Evolutionary conservation across 768 basidiomycete species (phyloP).

Genomic region (Gyrodon lividus): DNA sequence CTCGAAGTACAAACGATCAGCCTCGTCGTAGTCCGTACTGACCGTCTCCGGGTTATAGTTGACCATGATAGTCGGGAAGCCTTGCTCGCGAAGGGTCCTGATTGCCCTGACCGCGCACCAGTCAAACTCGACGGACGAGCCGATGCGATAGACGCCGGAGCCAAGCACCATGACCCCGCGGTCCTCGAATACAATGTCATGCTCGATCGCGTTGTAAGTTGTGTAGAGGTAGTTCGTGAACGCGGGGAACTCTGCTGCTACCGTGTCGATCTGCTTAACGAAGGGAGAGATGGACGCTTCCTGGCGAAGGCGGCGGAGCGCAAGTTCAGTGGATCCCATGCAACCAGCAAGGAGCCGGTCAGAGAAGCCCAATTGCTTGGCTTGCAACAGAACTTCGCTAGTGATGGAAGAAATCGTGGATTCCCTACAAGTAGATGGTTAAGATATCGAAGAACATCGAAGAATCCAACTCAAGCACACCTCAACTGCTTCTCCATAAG

Average conservation of each 20-base stretch:
- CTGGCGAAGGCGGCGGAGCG: conserved; percentile 85
- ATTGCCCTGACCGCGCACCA: conserved; percentile 99
- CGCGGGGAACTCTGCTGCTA: conserved; percentile 98
- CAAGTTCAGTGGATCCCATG: conserved; percentile 89
- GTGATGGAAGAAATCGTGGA: conserved; percentile 66
- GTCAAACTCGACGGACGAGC: conserved; percentile 98
- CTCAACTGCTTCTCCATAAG: conserved; percentile 74
- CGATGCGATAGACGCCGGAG: conserved; percentile 97
- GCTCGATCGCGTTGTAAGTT: conserved; percentile 95
- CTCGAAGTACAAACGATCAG: conserved; percentile 97
- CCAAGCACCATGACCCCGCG: conserved; percentile 96
- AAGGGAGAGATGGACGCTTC: conserved; percentile 83
- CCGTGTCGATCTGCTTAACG: conserved; percentile 99
- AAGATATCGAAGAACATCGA: neutral
- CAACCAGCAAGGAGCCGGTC: conserved; percentile 85
- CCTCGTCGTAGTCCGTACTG: conserved; percentile 98
- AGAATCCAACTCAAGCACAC: conserved; percentile 44
- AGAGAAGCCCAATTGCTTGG: conserved; percentile 96
- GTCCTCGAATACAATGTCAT: conserved; percentile 87
- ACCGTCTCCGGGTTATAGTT: conserved; percentile 99
- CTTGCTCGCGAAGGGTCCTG: conserved; percentile 91
- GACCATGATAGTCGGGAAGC: conserved; percentile 96
- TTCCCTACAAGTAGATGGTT: conserved; percentile 41
- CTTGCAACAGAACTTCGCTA: conserved; percentile 62
- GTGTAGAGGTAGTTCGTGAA: conserved; percentile 99